Percentiles rank a stretch among this genome's conserved stretches.
Conservation (phyloP, 352 stramenopile species). For the Globisporangium megalacanthum region DNA sequence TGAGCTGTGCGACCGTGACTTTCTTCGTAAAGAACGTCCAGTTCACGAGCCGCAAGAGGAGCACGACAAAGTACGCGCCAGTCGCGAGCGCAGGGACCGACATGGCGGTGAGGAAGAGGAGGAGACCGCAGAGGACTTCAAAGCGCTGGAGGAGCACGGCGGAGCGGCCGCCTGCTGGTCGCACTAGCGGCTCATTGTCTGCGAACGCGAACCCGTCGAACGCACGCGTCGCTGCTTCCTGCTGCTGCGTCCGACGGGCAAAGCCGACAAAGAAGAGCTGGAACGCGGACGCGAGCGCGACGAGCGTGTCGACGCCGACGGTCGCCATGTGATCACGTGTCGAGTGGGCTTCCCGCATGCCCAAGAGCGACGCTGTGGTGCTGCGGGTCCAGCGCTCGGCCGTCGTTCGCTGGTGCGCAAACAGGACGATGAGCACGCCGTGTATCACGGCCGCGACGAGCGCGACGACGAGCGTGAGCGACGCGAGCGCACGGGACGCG, state of each 20-base stretch:
- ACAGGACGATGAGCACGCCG: constrained; percentile 26
- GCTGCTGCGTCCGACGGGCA: constrained; percentile 16
- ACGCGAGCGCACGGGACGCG: constrained; percentile 38
- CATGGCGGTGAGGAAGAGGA: constrained; percentile 62
- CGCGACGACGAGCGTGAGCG: constrained; percentile 42
- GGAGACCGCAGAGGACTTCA: constrained; percentile 36
- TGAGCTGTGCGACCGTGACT: constrained; percentile 54
- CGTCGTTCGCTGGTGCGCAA: constrained; percentile 9
- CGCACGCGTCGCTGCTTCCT: constrained; percentile 7
- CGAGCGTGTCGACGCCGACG: constrained; percentile 56
- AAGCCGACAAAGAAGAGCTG: constrained; percentile 55
- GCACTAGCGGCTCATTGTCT: constrained; percentile 15
- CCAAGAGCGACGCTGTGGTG: constrained; percentile 31
- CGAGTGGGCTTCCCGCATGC: constrained; percentile 33
- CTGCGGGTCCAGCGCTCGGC: constrained; percentile 11
- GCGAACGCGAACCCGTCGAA: constrained; percentile 66
- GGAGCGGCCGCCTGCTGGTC: constrained; percentile 11
- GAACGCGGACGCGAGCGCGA: constrained; percentile 43
- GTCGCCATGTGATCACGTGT: constrained; percentile 32
- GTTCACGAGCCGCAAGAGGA: constrained; percentile 47
- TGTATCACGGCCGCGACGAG: constrained; percentile 37
- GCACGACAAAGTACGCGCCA: constrained; percentile 50
- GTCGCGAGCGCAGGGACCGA: constrained; percentile 51
- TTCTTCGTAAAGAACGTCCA: constrained; percentile 66
- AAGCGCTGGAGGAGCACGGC: constrained; percentile 26